Conservation (phyloP, 2,329 filamentous ascomycete species). For the Colletotrichum agaves region DNA sequence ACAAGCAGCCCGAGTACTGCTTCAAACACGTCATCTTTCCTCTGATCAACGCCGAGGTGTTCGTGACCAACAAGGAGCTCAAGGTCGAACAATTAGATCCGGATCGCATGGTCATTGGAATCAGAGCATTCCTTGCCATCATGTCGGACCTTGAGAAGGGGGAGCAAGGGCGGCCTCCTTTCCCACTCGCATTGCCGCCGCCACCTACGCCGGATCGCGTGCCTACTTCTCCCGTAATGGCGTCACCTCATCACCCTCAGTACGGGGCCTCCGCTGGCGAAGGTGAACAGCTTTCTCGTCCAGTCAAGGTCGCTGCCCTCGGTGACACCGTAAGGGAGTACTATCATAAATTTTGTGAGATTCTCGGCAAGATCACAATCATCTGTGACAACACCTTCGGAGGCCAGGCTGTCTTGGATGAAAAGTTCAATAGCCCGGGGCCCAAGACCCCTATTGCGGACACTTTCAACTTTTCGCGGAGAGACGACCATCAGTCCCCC, state of each 20-base stretch:
- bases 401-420: conserved; percentile 92
- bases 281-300: conserved; percentile 75
- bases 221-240: conserved; percentile 61
- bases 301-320: conserved; percentile 70
- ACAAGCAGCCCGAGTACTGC: conserved; percentile 92
- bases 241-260: conserved; percentile 45
- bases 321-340: conserved; percentile 84
- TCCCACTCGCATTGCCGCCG: conserved; percentile 74
- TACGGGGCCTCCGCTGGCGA: conserved; percentile 42
- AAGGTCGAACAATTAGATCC: conserved; percentile 94
- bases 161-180: conserved; percentile 80
- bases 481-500: conserved; percentile 78
- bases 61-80: conserved; percentile 78
- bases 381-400: conserved; percentile 98
- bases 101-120: conserved; percentile 96
- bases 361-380: conserved; percentile 94
- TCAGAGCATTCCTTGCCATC: conserved; percentile 90
- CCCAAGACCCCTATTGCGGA: conserved; percentile 96
- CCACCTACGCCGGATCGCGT: conserved; percentile 54
- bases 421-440: conserved; percentile 88
- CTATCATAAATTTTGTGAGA: conserved; percentile 92
- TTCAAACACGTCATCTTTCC: conserved; percentile 95
- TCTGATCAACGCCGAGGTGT: conserved; percentile 91
- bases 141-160: conserved; percentile 93
- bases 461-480: conserved; percentile 88